Evolutionary conservation across 805 yeast species (phyloP), one percentile per base, ranked within the genome.

Genomic region (Pichia kluyveri): DNA sequence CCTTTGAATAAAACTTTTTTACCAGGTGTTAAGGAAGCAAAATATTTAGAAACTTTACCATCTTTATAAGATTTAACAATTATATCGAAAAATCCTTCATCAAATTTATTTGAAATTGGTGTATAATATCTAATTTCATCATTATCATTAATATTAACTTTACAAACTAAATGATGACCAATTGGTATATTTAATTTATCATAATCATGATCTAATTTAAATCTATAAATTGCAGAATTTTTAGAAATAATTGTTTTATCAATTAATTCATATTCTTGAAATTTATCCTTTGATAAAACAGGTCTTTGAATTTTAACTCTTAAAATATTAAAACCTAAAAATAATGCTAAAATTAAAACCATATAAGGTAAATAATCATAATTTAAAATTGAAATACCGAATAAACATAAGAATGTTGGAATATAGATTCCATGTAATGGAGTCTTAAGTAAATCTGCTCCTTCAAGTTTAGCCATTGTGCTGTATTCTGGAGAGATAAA

Each of bases 401-500:
- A 70, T 8, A 82, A 40, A 43, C 84, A 71, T 45, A 86, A 70
- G 2, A 70, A 77, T 27, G 75, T 65, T 7, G 95, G 95, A 54
- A 86, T 84, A 60, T 77, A 79, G 44, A 86, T 76, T 18, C 90
- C 88, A 58, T 86, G 95, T 40, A 85, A 63, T 7, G 90, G 89
- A 46, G 82, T 77, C 58, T 82, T 79, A 50, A 83, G 69, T 41
- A 83, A 66, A 46, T 79, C 80, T 54, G 75, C 48, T 6, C 55
- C 55, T 45, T 48, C 49, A 11, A 50, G 18, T 38, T 53, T 53
- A 37, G 37, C 17, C 37, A 34, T 34, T 26, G 41, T 32, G 8
- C 32, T 30, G 5, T 30, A 11, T 5, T 12, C 17, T 34, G 37
- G 8, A 34, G 6, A 34, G n/a, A 34, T 3, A n/a, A n/a, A n/a